Base-by-base conservation (phyloP, 139 green algal species). In the Monoraphidium neglectum region DNA sequence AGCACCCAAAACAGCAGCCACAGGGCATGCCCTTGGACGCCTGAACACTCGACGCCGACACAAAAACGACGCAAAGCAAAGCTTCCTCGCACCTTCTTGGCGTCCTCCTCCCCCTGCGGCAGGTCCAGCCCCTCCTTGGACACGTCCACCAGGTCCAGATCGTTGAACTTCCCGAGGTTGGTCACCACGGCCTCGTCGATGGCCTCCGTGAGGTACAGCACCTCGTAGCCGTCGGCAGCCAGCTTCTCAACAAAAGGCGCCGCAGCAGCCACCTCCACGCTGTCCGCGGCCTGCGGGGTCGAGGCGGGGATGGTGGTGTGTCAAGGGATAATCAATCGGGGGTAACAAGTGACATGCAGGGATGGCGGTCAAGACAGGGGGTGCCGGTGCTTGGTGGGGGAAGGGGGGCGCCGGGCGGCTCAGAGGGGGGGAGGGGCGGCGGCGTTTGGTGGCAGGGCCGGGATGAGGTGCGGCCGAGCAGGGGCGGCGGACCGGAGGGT, bases 131-230 rank as follows among this genome's bases (percentile, higher is more conserved):
- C 93, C 82, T 99, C 96, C 74, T 97, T 95, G 43, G 87, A 89
- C n/a, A 99, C 93, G 73, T 99, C 96, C 49, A 94, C 84, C 43
- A 99, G 77, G 59, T 93, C 79, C 62, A 94, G 84, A 24, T 96
- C 96, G 10, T 92, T 86, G 75, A 92, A 98, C 76, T 91, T 87
- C 67, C 68, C 79, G 69, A 99, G 72, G 80, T 94, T 97, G 28
- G 90, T 88, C 18, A 98, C 74, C 38, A 87, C 85, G 28, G 95
- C 89, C 92, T 99, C 96, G 68, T 99, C 96, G 51, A 98, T 96
- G 13, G 96, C 87, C 85, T 99, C 96, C 23, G 88, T 93, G 57
- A 98, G 83, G 86, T 95, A 99, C 66, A 99, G 84, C 57, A 99
- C 90, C 88, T 99, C 95, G 30, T 91, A 89, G 78, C 86, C 92